These are phyloP conservation scores for Cladosporium austrohemisphaericum DNA, from an alignment of 2,329 filamentous ascomycete genomes.

Conservation along the genomic window DNA sequence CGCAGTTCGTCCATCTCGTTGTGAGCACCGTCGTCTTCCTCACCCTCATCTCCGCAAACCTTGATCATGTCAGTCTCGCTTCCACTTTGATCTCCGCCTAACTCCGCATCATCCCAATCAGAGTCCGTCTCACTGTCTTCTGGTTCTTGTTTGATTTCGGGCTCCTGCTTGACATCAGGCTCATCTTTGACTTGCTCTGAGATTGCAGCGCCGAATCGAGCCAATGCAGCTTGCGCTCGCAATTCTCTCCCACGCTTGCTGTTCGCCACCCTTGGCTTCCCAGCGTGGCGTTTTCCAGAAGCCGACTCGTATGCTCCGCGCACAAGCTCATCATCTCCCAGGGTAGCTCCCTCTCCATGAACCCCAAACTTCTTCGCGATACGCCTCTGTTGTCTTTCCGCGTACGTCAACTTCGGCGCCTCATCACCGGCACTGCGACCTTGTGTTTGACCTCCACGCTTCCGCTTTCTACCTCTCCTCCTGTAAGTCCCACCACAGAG, in stretches of 20 bases:
- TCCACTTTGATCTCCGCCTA: conserved; percentile 60
- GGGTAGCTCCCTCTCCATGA: conserved; percentile 67
- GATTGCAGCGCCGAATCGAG: conserved; percentile 59
- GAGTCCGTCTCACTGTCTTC: conserved; percentile 55
- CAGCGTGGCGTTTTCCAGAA: conserved; percentile 54
- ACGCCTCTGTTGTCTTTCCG: conserved; percentile 67
- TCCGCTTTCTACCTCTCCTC: conserved; percentile 50
- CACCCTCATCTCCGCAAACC: conserved; percentile 69
- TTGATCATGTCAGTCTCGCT: conserved; percentile 64
- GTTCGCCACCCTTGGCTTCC: conserved; percentile 68
- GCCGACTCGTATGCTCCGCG: conserved; percentile 63
- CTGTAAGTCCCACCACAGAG: conserved; percentile 78
- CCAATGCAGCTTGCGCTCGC: conserved; percentile 71
- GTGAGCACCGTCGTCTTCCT: conserved; percentile 50
- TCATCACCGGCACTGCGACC: conserved; percentile 34
- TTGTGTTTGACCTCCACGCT: conserved; percentile 52
- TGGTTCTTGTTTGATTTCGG: conserved; percentile 63
- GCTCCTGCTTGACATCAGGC: conserved; percentile 28
- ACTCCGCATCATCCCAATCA: conserved; percentile 43
- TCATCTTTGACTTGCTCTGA: conserved; percentile 37
- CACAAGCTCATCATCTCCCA: conserved; percentile 65
- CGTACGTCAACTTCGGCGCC: conserved; percentile 56
- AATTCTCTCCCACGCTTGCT: conserved; percentile 73
- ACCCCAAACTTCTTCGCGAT: conserved; percentile 78
- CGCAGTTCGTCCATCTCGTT: conserved; percentile 67